phyloP scores from a whole-genome alignment of 164 flowering plant genomes.

The Magnolia kwangsiensis region DNA sequence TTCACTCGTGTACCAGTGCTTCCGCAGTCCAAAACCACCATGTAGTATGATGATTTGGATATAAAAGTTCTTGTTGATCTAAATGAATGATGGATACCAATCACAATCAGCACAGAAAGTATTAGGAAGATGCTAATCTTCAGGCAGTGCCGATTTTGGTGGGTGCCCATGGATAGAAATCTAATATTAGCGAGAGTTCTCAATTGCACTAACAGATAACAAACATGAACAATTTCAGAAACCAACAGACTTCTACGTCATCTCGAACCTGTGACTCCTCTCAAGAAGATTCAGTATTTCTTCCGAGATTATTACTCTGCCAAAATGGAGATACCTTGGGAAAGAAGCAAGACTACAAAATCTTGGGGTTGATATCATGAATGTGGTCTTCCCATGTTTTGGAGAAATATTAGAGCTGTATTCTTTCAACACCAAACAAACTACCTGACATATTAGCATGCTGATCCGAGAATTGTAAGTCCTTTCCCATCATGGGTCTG shows the following conservation, averaged over 20 bases:
- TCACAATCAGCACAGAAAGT: slow-evolving; percentile 17
- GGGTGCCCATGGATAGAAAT: not conserved
- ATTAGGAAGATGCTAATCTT: slow-evolving; percentile 23
- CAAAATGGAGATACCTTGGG: not conserved
- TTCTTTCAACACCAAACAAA: not conserved
- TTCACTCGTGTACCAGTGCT: slow-evolving; percentile 69
- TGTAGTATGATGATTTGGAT: slow-evolving; percentile 29
- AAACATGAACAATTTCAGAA: not conserved
- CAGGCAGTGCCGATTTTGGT: slow-evolving; percentile 7
- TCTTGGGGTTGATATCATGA: not conserved
- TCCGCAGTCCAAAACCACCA: slow-evolving; percentile 78
- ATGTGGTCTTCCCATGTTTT: not conserved
- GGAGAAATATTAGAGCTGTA: not conserved
- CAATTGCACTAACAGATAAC: not conserved
- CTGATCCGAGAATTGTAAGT: not conserved
- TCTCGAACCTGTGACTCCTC: not conserved
- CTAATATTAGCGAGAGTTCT: not conserved
- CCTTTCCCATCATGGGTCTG: not conserved
- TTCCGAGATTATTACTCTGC: not conserved
- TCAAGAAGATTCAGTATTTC: not conserved
- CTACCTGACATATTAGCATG: not conserved
- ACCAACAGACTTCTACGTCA: slow-evolving; percentile 2
- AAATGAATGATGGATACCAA: slow-evolving; percentile 17
- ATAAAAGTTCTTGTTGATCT: not conserved
- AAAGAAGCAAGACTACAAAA: not conserved